Percentiles rank a stretch among this genome's conserved stretches.
These are phyloP conservation scores for Colletotrichum australisinense DNA, from an alignment of 2,329 filamentous ascomycete genomes.

Conservation along the genomic window DNA sequence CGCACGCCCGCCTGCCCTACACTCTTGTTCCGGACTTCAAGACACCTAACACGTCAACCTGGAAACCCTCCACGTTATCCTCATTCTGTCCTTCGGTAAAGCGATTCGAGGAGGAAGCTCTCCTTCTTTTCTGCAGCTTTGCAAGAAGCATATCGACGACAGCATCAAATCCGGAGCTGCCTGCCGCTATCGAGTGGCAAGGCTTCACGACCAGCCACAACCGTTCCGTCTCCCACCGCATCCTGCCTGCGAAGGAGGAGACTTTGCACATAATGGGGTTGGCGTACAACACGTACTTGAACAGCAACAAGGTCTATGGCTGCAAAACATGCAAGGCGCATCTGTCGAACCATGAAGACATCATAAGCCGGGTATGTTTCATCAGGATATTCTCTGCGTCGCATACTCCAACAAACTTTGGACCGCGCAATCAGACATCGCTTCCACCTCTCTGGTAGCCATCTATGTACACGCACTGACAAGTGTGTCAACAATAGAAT, in stretches of 20 bases:
- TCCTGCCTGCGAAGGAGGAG: conserved; percentile 3
- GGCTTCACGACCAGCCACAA: background rate
- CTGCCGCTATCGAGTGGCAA: background rate
- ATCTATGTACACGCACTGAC: background rate
- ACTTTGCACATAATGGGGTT: conserved; percentile 76
- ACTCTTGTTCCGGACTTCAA: background rate
- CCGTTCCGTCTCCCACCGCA: background rate
- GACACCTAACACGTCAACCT: background rate
- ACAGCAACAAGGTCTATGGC: conserved; percentile 87
- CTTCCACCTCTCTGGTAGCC: background rate
- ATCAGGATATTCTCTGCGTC: background rate
- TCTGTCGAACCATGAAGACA: conserved; percentile 93
- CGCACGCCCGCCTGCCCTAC: background rate
- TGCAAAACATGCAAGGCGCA: conserved; percentile 97
- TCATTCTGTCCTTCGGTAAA: background rate
- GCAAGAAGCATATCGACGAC: background rate
- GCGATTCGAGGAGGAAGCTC: background rate
- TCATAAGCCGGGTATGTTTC: conserved; percentile 84
- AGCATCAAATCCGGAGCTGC: background rate
- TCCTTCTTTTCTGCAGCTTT: background rate
- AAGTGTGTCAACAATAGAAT: conserved; percentile 69
- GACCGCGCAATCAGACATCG: background rate
- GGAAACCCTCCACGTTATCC: background rate
- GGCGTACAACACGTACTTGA: conserved; percentile 91
- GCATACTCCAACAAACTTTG: background rate